Evolutionary conservation across 163 green algal genomes (phyloP), one percentile per base, ranked within the genome.

Genomic region (Scenedesmus sp.): DNA sequence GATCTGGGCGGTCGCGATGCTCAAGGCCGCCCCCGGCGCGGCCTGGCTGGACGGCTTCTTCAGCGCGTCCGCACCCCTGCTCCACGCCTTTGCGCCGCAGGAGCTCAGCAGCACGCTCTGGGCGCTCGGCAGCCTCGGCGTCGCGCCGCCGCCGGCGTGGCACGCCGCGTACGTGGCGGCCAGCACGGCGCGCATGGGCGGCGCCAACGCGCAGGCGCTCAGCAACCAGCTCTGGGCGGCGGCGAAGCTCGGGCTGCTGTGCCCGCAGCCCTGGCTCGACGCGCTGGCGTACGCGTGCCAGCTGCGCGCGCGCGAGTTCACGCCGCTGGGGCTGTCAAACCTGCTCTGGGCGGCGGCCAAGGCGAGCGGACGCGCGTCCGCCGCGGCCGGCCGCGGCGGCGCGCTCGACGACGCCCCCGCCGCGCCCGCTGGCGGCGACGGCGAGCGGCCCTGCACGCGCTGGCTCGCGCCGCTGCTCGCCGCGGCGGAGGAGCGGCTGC

Each of bases 31-130:
- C n/a, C 54, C 67, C 15, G n/a, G 54, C 22, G 2, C 5, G 22
- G 20, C 28, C 20, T 83, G 76, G 76, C 15, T 83, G 45, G 31
- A 2, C 28, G n/a, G 13, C 2, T 77, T 83, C 39, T 70, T 73
- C 33, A 22, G 22, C 11, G 65, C 65, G 26, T 66, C 54, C 1
- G 65, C 60, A 26, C 66, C 29, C 18, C 66, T 73, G 18, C 65
- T 83, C 11, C 29, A 11, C 33, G 63, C 24, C 57, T 83, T 83
- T 29, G 31, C 63, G 57, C n/a, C 76, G 6, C 76, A 78, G 57
- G 76, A 83, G 66, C 65, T 83, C 5, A 77, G 60, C 56, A 83
- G 57, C 60, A 83, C 50, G 53, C 63, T 83, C 13, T 83, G 76
- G 76, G 65, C 66, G 6, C 36, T 83, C 2, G 76, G 22, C 14